Conservation (phyloP, 148 eudicot species). For the Silene conica region DNA sequence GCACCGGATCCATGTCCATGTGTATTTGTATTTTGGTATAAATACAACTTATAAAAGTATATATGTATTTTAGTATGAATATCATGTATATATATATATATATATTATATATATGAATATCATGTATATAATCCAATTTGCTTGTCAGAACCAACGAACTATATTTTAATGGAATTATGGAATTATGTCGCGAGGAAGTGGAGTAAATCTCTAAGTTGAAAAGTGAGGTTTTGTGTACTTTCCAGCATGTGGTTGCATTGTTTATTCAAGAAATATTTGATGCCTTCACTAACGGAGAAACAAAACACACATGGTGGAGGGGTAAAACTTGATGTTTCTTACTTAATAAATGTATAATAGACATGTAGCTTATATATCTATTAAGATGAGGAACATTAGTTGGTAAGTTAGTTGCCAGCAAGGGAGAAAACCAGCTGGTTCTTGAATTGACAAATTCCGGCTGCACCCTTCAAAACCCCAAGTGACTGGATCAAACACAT, state of each 20-base stretch:
- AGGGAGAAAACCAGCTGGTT: no score
- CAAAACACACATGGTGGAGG: not conserved
- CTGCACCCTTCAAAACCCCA: no score
- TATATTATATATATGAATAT: conserved; percentile 12
- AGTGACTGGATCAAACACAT: not conserved
- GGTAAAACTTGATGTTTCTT: not conserved
- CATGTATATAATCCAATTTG: conserved; percentile 1
- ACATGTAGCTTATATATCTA: no score
- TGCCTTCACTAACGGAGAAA: not conserved
- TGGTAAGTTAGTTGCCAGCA: no score
- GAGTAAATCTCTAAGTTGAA: not conserved
- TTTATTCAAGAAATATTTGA: no score
- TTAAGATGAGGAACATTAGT: no score
- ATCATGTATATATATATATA: conserved; percentile 1
- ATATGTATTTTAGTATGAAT: conserved; percentile 14
- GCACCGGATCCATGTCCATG: not conserved
- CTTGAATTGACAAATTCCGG: no score
- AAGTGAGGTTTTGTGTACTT: not conserved
- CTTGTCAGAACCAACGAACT: conserved; percentile 32
- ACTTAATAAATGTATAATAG: no score
- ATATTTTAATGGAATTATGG: conserved; percentile 42
- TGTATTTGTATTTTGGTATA: not conserved
- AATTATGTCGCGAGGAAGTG: conserved; percentile 13
- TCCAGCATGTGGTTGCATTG: not conserved
- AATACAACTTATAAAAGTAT: no score